Evolutionary conservation across 139 green algal species (phyloP).

Genomic region (Chlorella sp.): DNA sequence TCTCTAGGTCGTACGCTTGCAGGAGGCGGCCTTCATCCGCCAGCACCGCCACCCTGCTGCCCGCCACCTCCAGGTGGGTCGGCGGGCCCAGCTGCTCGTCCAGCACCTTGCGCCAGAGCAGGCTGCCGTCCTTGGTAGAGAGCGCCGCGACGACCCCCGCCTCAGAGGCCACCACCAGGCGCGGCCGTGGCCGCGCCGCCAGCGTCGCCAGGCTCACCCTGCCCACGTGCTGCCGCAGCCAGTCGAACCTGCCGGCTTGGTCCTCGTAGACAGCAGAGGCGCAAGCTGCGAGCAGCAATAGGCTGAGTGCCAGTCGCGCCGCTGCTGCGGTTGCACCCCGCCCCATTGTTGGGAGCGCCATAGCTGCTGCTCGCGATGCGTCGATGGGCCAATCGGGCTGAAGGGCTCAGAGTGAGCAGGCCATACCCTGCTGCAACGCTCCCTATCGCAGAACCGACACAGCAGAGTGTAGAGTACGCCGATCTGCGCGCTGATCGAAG

Average conservation of each 20-base stretch:
- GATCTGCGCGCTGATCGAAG: no score
- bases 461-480: no score
- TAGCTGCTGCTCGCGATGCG: no score
- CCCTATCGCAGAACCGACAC: no score
- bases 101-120: conserved; percentile 68
- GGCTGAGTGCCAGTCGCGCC: no score
- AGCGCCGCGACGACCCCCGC: conserved; percentile 59
- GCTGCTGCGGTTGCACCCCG: no score
- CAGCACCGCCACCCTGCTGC: conserved; percentile 36
- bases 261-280: conserved; percentile 58
- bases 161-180: conserved; percentile 52
- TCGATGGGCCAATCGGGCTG: no score
- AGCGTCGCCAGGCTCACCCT: conserved; percentile 37
- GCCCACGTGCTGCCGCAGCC: conserved; percentile 73
- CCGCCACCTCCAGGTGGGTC: not conserved
- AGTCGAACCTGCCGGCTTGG: conserved; percentile 73
- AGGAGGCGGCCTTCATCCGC: conserved; percentile 35
- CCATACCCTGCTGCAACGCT: no score
- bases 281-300: no score
- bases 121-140: conserved; percentile 51
- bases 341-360: no score
- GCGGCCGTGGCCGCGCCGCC: conserved; percentile 27
- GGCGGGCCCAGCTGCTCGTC: not conserved
- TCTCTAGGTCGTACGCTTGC: conserved; percentile 46
- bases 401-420: no score